These are phyloP conservation scores for Pseudozyma sp. DNA, from an alignment of 1,284 basidiomycete genomes.

Conservation along the genomic window DNA sequence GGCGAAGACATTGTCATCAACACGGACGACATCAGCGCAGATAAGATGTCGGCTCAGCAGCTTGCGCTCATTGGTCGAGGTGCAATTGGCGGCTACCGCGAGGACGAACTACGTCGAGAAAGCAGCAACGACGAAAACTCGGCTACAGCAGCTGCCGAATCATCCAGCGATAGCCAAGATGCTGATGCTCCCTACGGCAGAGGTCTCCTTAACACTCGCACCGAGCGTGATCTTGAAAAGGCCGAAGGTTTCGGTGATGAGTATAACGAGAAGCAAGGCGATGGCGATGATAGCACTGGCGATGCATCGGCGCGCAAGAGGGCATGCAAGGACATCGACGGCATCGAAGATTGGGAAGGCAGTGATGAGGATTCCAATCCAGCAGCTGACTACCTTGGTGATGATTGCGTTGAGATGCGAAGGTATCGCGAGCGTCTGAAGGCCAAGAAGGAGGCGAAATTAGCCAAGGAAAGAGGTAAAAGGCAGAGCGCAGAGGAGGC, in stretches of 20 bases:
- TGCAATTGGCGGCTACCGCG: slow-evolving; percentile 58
- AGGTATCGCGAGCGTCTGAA: slow-evolving; percentile 46
- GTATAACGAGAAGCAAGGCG: slow-evolving; percentile 28
- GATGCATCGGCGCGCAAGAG: slow-evolving; percentile 11
- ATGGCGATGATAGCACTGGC: slow-evolving; percentile 14
- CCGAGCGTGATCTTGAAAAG: slow-evolving; percentile 56
- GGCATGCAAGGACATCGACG: slow-evolving; percentile 43
- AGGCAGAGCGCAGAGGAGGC: slow-evolving; percentile 27
- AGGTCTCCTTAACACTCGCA: slow-evolving; percentile 51
- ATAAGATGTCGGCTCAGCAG: slow-evolving; percentile 57
- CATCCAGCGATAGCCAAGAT: slow-evolving; percentile 24
- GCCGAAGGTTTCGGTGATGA: slow-evolving; percentile 32
- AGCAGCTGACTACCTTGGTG: slow-evolving; percentile 64
- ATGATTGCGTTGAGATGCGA: slow-evolving; percentile 59
- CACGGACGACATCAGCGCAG: slow-evolving; percentile 49
- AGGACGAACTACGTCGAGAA: slow-evolving; percentile 52
- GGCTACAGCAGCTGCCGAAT: slow-evolving; percentile 29
- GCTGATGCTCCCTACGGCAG: slow-evolving; percentile 19
- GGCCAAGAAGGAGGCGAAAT: slow-evolving; percentile 26
- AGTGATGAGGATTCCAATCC: slow-evolving; percentile 55
- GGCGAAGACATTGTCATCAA: slow-evolving; percentile 55
- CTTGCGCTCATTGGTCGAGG: slow-evolving; percentile 60
- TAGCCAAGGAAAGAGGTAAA: slow-evolving; percentile 14
- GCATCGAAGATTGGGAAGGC: slow-evolving; percentile 56
- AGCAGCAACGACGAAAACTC: slow-evolving; percentile 32